These are phyloP conservation scores for Nothophaeocryptopus gaeumannii DNA, from an alignment of 2,329 filamentous ascomycete genomes.

Conservation along the genomic window DNA sequence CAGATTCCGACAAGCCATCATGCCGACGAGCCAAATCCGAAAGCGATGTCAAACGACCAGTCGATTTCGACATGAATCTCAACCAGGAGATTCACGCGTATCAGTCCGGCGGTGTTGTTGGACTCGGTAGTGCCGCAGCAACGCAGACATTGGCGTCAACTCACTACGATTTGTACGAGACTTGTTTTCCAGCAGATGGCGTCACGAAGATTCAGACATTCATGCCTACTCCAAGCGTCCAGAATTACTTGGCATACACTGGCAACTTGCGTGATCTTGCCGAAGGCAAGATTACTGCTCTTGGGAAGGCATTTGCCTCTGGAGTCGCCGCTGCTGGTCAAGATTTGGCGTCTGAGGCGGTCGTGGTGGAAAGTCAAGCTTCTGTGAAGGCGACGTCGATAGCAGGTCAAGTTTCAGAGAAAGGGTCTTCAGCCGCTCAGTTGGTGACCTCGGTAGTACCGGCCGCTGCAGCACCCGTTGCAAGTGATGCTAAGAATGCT, in stretches of 20 bases:
- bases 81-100: slow-evolving; percentile 7
- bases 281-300: background rate
- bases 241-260: background rate
- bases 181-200: slow-evolving; percentile 3
- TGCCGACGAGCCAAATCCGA: background rate
- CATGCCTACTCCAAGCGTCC: background rate
- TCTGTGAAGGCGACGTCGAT: background rate
- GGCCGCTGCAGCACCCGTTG: too few relatives aligned
- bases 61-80: slow-evolving; percentile 2
- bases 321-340: background rate
- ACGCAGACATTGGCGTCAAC: slow-evolving; percentile 4
- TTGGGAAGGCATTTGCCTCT: background rate
- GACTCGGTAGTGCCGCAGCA: background rate
- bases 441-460: too few relatives aligned
- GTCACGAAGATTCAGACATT: background rate
- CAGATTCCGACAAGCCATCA: background rate
- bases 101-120: background rate
- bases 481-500: background rate
- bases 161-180: background rate
- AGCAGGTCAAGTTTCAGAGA: too few relatives aligned
- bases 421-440: too few relatives aligned
- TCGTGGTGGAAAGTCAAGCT: background rate
- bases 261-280: background rate
- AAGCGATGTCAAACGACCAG: background rate
- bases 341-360: background rate